Percentiles rank a stretch among this genome's conserved stretches.
Conservation (phyloP, 2,329 filamentous ascomycete genomes). For the Claviceps africana region DNA sequence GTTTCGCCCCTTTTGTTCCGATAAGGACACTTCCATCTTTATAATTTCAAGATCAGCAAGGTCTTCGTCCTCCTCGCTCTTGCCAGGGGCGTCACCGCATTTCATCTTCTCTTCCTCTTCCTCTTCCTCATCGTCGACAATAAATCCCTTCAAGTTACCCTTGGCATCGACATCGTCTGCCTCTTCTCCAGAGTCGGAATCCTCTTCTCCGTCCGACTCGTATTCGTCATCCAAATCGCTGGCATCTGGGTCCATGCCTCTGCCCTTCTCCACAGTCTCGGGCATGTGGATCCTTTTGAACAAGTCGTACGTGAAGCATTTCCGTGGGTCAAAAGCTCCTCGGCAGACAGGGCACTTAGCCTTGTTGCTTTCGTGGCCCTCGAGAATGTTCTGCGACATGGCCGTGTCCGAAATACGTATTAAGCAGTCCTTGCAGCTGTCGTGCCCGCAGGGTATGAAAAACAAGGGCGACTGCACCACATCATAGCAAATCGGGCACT, state of each 20-base stretch:
- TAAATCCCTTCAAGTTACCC: constrained; percentile 22
- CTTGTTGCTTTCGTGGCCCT: constrained; percentile 42
- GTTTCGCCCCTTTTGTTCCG: not conserved
- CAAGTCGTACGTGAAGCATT: constrained; percentile 57
- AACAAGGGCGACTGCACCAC: constrained; percentile 60
- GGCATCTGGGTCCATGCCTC: constrained; percentile 22
- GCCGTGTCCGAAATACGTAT: constrained; percentile 50
- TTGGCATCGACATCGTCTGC: constrained; percentile 15
- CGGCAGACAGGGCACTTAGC: constrained; percentile 68
- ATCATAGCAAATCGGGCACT: constrained; percentile 76
- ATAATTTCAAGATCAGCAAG: constrained; percentile 7
- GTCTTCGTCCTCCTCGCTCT: constrained; percentile 8
- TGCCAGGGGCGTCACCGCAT: not conserved
- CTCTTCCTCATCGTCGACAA: constrained; percentile 21
- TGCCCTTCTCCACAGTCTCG: constrained; percentile 28
- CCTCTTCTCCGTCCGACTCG: constrained; percentile 10
- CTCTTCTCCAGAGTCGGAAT: constrained; percentile 10
- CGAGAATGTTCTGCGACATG: constrained; percentile 35
- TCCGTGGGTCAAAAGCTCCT: constrained; percentile 47
- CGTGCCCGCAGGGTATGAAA: constrained; percentile 72
- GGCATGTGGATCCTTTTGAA: constrained; percentile 64
- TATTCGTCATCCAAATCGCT: constrained; percentile 18
- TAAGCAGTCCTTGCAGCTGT: constrained; percentile 65
- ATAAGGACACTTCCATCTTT: constrained; percentile 9
- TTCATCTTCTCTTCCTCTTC: constrained; percentile 4